Conservation (phyloP, 768 basidiomycete genomes). For the Rhodosporidiobolus odoratus region DNA sequence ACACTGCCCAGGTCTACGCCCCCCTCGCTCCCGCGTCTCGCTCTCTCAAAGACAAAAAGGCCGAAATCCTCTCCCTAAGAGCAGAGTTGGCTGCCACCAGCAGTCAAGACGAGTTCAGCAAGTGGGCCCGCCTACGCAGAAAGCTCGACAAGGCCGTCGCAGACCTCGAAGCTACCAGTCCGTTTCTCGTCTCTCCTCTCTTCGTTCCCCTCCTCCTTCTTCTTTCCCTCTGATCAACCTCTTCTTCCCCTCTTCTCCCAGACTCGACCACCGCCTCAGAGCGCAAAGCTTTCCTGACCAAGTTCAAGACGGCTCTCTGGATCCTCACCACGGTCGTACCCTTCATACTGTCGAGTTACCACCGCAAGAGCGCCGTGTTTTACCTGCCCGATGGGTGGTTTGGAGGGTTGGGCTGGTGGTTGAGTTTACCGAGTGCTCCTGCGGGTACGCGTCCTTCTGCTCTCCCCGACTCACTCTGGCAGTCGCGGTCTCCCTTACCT, state of each 20-base stretch:
- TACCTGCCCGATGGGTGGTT: constrained; percentile 88
- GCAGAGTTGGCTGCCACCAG: constrained; percentile 81
- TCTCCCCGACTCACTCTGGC: neutral
- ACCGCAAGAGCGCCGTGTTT: constrained; percentile 82
- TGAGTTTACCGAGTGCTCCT: constrained; percentile 87
- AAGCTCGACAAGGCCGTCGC: constrained; percentile 85
- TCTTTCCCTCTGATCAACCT: too few species aligned
- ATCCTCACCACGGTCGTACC: constrained; percentile 79
- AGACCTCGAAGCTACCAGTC: constrained; percentile 88
- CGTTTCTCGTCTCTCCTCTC: neutral
- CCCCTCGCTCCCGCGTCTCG: constrained; percentile 57
- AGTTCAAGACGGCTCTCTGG: constrained; percentile 73
- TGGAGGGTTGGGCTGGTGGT: constrained; percentile 78
- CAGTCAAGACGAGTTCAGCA: constrained; percentile 95
- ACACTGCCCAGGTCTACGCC: constrained; percentile 16
- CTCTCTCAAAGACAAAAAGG: constrained; percentile 67
- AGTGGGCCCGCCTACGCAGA: constrained; percentile 89
- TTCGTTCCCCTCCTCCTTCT: neutral
- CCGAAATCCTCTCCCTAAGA: constrained; percentile 71
- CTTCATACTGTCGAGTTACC: constrained; percentile 83
- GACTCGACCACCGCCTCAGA: constrained; percentile 62
- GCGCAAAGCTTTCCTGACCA: constrained; percentile 61
- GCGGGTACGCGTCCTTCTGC: constrained; percentile 54
- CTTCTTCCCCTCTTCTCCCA: constrained; percentile 46
- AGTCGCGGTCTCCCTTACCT: too few species aligned